Conservation (phyloP, 345 rosid genomes). For the Eucalyptus decipiens region DNA sequence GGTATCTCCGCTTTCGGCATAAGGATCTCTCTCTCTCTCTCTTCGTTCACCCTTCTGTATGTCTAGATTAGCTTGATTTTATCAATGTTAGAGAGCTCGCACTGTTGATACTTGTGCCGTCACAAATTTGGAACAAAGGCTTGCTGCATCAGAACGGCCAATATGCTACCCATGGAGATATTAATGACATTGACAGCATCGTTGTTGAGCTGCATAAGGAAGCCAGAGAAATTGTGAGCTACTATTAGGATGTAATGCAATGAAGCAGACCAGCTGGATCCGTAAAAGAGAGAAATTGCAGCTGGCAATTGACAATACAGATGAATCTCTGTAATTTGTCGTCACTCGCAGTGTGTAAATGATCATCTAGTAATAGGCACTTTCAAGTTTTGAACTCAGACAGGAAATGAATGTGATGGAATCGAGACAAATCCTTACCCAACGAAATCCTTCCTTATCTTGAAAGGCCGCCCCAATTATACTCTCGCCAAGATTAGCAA, state of each 20-base stretch:
- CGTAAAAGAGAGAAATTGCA: not conserved
- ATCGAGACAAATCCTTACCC: slow-evolving; percentile 39
- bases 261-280: not conserved
- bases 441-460: slow-evolving; percentile 77
- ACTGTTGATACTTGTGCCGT: not conserved
- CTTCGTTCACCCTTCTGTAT: not conserved
- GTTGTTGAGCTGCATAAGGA: slow-evolving; percentile 67
- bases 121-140: slow-evolving; percentile 25
- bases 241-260: not conserved
- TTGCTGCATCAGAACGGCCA: slow-evolving; percentile 76
- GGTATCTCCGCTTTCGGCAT: not conserved
- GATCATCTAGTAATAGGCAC: not conserved
- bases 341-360: not conserved
- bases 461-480: slow-evolving; percentile 79
- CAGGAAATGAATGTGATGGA: not conserved
- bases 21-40: not conserved
- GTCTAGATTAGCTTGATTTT: not conserved
- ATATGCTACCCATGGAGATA: slow-evolving; percentile 74
- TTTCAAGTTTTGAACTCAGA: not conserved
- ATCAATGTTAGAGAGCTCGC: not conserved
- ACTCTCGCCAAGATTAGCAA: slow-evolving; percentile 93
- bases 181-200: slow-evolving; percentile 87
- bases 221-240: not conserved
- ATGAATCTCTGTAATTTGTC: not conserved
- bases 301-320: not conserved